Percentiles rank a stretch among this genome's conserved stretches.
These are phyloP conservation scores for Oryza meridionalis DNA, from an alignment of 176 grass and related monocot species.

Conservation along the genomic window DNA sequence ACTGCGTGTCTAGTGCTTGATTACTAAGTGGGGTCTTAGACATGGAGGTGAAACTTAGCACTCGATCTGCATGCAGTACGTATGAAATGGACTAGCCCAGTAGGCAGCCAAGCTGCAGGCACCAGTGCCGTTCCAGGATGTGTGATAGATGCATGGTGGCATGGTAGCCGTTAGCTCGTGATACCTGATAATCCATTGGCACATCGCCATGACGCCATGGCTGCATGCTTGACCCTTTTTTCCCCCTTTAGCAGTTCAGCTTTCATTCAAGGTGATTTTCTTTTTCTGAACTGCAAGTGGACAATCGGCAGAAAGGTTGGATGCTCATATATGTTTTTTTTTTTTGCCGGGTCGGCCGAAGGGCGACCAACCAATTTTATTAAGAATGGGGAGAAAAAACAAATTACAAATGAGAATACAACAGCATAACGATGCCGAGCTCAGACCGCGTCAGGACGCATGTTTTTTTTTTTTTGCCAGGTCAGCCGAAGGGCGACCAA, in stretches of 20 bases:
- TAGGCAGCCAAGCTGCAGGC: not conserved
- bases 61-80: not conserved
- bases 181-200: slow-evolving; percentile 16
- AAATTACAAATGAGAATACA: too few relatives aligned
- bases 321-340: not conserved
- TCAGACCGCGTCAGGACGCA: too few relatives aligned
- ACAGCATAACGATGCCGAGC: too few relatives aligned
- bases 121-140: not conserved
- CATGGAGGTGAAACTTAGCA: not conserved
- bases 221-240: not conserved
- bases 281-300: not conserved
- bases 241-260: not conserved
- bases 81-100: not conserved
- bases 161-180: not conserved
- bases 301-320: slow-evolving; percentile 2
- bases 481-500: too few relatives aligned
- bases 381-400: too few relatives aligned
- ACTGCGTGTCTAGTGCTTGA: not conserved
- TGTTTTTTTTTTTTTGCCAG: too few relatives aligned
- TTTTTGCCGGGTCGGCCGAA: too few relatives aligned
- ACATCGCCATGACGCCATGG: not conserved
- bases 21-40: not conserved
- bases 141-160: not conserved
- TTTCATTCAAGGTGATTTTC: not conserved
- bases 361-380: too few relatives aligned